phyloP scores from a whole-genome alignment of 2,329 filamentous ascomycete species.

The Trichoderma gracile region DNA sequence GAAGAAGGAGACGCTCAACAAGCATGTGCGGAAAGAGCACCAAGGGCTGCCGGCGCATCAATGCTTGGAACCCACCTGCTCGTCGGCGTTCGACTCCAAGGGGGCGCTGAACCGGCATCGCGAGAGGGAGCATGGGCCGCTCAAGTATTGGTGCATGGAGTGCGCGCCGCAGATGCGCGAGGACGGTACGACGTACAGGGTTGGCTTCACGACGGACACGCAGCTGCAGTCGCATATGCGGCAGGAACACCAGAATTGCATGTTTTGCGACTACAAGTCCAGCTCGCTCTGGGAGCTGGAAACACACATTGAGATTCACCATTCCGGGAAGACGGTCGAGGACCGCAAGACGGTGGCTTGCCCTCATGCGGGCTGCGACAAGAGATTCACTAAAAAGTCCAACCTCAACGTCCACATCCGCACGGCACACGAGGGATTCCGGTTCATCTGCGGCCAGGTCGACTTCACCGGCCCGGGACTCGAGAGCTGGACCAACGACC shows the following conservation, averaged over 20 bases:
- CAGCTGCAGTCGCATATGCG: constrained; percentile 73
- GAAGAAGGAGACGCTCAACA: constrained; percentile 82
- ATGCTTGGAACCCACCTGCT: constrained; percentile 65
- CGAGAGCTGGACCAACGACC: constrained; percentile 61
- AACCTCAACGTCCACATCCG: constrained; percentile 81
- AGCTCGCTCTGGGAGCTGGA: constrained; percentile 67
- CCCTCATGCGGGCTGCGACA: constrained; percentile 66
- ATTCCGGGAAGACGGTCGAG: constrained; percentile 63
- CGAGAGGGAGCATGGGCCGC: constrained; percentile 66
- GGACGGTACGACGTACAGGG: constrained; percentile 44
- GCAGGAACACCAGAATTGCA: constrained; percentile 72
- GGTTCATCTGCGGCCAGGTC: constrained; percentile 75
- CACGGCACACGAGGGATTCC: constrained; percentile 72
- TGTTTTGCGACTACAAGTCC: constrained; percentile 71
- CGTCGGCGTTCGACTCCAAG: constrained; percentile 70
- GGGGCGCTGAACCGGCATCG: constrained; percentile 71
- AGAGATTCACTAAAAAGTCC: constrained; percentile 78
- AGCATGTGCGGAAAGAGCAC: constrained; percentile 78
- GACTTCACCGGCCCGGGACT: constrained; percentile 61
- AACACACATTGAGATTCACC: constrained; percentile 75
- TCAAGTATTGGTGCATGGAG: constrained; percentile 74
- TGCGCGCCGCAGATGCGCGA: constrained; percentile 54
- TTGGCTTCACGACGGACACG: constrained; percentile 70
- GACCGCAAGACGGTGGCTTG: constrained; percentile 69
- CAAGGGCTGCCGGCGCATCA: constrained; percentile 68